These are phyloP conservation scores for Phytopythium mirpurense DNA, from an alignment of 352 stramenopile genomes.

Conservation along the genomic window DNA sequence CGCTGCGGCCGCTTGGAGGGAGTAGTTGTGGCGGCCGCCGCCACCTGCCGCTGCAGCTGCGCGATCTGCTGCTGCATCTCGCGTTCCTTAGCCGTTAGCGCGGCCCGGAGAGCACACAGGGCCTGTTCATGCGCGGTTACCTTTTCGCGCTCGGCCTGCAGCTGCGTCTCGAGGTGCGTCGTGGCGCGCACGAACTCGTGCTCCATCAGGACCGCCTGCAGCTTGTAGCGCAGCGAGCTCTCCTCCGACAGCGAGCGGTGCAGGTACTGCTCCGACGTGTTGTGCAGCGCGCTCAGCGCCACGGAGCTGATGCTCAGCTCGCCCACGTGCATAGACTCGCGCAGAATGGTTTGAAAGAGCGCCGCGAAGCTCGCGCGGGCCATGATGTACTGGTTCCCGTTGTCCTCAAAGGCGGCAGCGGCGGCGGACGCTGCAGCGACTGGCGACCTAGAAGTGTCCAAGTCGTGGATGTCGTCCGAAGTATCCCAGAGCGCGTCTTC, in stretches of 20 bases:
- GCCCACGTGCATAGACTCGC: constrained; percentile 23
- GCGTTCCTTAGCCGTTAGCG: constrained; percentile 62
- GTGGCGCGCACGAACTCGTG: constrained; percentile 24
- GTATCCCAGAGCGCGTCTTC: constrained; percentile 56
- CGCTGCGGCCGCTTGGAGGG: constrained; percentile 8
- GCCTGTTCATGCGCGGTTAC: constrained; percentile 34
- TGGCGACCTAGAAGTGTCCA: constrained; percentile 6
- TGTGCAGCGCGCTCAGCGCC: constrained; percentile 74
- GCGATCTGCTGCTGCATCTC: constrained; percentile 65
- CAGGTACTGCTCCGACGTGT: constrained; percentile 66
- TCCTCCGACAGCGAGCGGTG: constrained; percentile 48
- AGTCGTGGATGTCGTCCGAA: constrained; percentile 25
- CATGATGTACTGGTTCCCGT: constrained; percentile 58
- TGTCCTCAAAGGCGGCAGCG: constrained; percentile 22
- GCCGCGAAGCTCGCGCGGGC: constrained; percentile 50
- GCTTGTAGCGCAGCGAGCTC: constrained; percentile 50
- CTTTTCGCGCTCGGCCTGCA: constrained; percentile 52
- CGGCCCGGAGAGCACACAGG: constrained; percentile 30
- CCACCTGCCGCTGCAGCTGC: constrained; percentile 39
- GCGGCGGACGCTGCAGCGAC: no score
- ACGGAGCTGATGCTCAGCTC: constrained; percentile 56
- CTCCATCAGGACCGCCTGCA: constrained; percentile 49
- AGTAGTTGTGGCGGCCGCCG: background rate
- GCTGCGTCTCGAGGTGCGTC: constrained; percentile 31
- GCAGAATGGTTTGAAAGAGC: constrained; percentile 36